Evolutionary conservation across 257 asterid species (phyloP), one percentile per base, ranked within the genome.

Genomic region (Penstemon barbatus): DNA sequence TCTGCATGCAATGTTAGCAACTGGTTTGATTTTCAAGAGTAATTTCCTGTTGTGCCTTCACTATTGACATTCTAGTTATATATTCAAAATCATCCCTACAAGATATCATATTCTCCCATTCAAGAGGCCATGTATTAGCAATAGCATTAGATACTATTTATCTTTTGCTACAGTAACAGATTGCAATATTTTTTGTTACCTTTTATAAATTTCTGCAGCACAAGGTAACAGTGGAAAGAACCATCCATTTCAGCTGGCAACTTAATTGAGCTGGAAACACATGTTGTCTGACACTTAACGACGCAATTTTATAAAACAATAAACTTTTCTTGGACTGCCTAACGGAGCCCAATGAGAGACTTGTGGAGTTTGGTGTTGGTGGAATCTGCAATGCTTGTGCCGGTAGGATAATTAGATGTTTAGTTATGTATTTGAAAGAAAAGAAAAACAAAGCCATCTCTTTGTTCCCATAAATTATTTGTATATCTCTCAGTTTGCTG

Each of bases 331-430:
- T 36, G 60, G 98, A 92, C 87, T 90, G 97, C 84, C 65, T 90
- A 65, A 90, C 95, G 1, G 98, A 92, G 83, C 90, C 96, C 19
- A 92, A 78, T 54, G 97, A 90, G 85, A 87, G 75, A 80, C 95
- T 90, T 59, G 87, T 90, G 73, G 97, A 93, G 75, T 90, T 93
- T 81, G 95, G 97, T 66, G 63, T 83, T 37, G 98, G 97, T 56
- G 97, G 98, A 64, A 85, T 93, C 70, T 93, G 96, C 84, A 93
- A 93, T 74, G 80, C 95, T 13, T 85, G 87, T 81, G 89, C 83
- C 12, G 98, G 97, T 90, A 78, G 12, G 11, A 46, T 15, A 0
- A 15, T 15, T 38, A 18, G 65, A 56, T 7, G 43, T 12, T 76
- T 57, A 11, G 43, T 69, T 37, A 10, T 61, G 12, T 58, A 36